Evolutionary conservation across 2,329 filamentous ascomycete genomes (phyloP), one percentile per base, ranked within the genome.

Genomic region (Aphanoascus verrucosus): DNA sequence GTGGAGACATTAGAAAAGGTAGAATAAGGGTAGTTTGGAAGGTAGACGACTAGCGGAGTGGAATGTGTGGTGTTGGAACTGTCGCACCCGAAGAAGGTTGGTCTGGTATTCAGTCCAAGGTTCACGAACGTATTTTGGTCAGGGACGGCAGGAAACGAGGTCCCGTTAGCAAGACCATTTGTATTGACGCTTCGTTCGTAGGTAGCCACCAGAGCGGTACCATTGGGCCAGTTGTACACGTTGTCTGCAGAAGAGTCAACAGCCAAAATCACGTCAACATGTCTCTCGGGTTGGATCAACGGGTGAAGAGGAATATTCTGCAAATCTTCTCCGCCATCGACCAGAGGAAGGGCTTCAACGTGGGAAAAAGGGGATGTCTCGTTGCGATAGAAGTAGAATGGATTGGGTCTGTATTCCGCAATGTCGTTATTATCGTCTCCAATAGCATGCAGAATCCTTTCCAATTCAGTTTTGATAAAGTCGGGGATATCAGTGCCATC

Each of bases 1-100:
- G 91, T 96, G 1, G 84, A 86, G 5, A 85, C 77, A 73, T 97
- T 97, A 67, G 83, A 86, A 59, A 77, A 71, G 65, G 79, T 80
- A 45, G 83, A 78, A 71, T 94, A 95, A 1, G 89, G 90, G 19
- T 83, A 77, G 65, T 93, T 94, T 55, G 93, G 88, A 44, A 97
- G 68, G 72, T 98, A 98, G 58, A 95, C 86, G 57, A 95, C 74
- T 1, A 95, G 70, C 0, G 89, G 88, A 2, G 66, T 58, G 1
- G 70, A 62, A 8, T 69, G 69, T 0, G 81, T 82, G 47, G 80
- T 75, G 68, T 89, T 88, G 49, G 72, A 73, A 35, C 75, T 74
- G 64, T 88, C 72, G 69, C 87, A 93, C 43, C 87, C 87, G 64
- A 93, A 93, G 74, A 93, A 90, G 1, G 84, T 84, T 0, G 87